phyloP scores from a whole-genome alignment of 805 yeast species.

The Brettanomyces custersianus region DNA sequence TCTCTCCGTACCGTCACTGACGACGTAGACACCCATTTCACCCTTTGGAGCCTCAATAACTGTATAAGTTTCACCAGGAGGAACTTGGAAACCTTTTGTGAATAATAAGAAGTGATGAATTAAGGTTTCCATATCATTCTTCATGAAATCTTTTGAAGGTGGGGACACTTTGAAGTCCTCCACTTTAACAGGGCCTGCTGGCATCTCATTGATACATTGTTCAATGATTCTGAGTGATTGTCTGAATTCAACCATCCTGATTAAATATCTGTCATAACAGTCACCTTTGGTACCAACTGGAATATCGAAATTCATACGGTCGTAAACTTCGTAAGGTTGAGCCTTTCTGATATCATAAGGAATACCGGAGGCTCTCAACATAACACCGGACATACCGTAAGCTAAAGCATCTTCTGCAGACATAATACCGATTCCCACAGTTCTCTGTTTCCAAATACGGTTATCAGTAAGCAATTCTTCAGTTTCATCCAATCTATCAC shows the following conservation, averaged over 20 bases:
- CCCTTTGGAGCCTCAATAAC: slow-evolving; percentile 94
- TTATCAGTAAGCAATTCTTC: slow-evolving; percentile 86
- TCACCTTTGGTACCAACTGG: slow-evolving; percentile 86
- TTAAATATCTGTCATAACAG: slow-evolving; percentile 82
- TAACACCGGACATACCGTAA: slow-evolving; percentile 75
- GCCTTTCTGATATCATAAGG: slow-evolving; percentile 81
- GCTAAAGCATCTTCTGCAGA: slow-evolving; percentile 83
- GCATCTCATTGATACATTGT: slow-evolving; percentile 87
- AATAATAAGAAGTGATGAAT: slow-evolving; percentile 83
- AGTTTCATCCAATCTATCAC: slow-evolving; percentile 84
- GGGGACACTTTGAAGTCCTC: slow-evolving; percentile 83
- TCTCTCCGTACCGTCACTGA: slow-evolving; percentile 82
- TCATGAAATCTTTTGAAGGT: slow-evolving; percentile 76
- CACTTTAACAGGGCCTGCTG: slow-evolving; percentile 84
- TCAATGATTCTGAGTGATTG: slow-evolving; percentile 83
- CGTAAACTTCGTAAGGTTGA: slow-evolving; percentile 87
- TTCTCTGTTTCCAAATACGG: slow-evolving; percentile 88
- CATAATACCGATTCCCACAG: slow-evolving; percentile 69
- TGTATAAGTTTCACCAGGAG: slow-evolving; percentile 85
- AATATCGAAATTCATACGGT: slow-evolving; percentile 74
- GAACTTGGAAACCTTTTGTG: slow-evolving; percentile 84
- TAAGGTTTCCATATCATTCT: slow-evolving; percentile 87
- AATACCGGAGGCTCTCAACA: slow-evolving; percentile 86
- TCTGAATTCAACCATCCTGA: slow-evolving; percentile 88
- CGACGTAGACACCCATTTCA: slow-evolving; percentile 87